phyloP scores from a whole-genome alignment of 306 rosid species.

The Acacia confusa region DNA sequence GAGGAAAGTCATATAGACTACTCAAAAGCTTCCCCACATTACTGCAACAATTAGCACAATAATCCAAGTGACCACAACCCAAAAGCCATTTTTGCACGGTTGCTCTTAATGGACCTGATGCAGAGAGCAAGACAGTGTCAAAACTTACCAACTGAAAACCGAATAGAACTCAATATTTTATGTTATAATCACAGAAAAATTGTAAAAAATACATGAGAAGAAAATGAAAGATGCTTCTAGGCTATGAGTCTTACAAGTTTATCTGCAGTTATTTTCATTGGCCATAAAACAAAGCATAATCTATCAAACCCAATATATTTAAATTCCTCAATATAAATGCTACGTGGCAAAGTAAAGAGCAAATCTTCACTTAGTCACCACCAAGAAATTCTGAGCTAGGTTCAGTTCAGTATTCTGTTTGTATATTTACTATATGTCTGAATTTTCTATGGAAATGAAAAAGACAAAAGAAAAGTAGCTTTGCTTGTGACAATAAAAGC shows the following conservation, averaged over 20 bases:
- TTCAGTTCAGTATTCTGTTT: too few species aligned
- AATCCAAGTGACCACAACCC: conserved; percentile 66
- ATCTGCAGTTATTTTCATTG: not conserved
- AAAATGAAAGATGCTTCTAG: not conserved
- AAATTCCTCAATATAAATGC: not conserved
- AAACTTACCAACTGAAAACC: conserved; percentile 28
- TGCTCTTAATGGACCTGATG: conserved; percentile 69
- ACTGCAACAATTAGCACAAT: conserved; percentile 54
- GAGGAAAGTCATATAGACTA: conserved; percentile 68
- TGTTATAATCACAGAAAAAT: not conserved
- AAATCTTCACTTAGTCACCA: too few species aligned
- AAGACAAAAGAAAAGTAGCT: too few species aligned
- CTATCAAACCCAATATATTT: conserved; percentile 21
- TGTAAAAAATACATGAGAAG: not conserved
- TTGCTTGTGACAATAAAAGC: too few species aligned
- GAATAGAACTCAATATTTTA: conserved; percentile 16
- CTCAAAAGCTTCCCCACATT: conserved; percentile 52
- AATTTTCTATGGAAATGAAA: too few species aligned
- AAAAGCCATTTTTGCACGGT: conserved; percentile 69
- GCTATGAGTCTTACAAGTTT: not conserved
- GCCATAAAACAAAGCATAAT: conserved; percentile 10
- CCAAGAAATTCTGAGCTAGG: too few species aligned
- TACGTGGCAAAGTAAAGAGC: not conserved
- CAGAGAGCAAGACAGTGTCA: conserved; percentile 32
- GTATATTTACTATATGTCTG: too few species aligned